Base-by-base conservation (phyloP, 2,329 filamentous ascomycete species). In the Didymellaceae sp. region DNA sequence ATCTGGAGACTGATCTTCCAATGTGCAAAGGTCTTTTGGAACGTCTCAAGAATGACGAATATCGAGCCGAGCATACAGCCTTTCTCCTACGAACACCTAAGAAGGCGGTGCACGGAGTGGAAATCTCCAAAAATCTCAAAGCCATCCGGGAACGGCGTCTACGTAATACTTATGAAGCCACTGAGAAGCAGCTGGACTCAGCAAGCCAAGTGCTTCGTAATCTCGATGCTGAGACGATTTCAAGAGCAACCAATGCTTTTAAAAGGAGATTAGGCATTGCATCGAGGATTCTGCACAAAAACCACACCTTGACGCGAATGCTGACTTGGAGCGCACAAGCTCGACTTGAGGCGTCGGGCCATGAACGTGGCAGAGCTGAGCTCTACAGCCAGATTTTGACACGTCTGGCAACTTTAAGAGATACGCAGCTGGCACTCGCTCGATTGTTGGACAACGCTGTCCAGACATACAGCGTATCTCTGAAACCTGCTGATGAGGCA, bases 381-480 rank as follows among this genome's bases (percentile, higher is more conserved):
- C 32, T 60, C 9, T 64, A 58, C 34, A 58, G 62, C 33, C 58
- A 63, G 20, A 46, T 68, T 5, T 50, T 59, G 10, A 59, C 68
- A 24, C 63, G 55, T 20, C 42, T 72, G 5, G 52, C 67, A 4
- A 61, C 64, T 5, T 38, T 72, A 9, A 52, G 64, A 34, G 67
- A 72, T 25, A 70, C 66, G 14, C 65, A 70, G 35, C 54, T 66
- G 43, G 65, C 66, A 24, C 42, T 72, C 10, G 28, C 53, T 11
- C 57, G 58, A 32, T 33, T 71, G 21, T 45, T 71, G 8, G 62
- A 63, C 20, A 57, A 59, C 22, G 55, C 61, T 14, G 58, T 70
- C 47, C 55, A 61, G 17, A 38, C 52, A 1, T 63, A 65, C 26
- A 52, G 62, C 6, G 57, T 66, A n/a, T 44, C 40, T 2, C 47